Conservation (phyloP, 2,329 filamentous ascomycete species). For the Ophiostoma quercus region DNA sequence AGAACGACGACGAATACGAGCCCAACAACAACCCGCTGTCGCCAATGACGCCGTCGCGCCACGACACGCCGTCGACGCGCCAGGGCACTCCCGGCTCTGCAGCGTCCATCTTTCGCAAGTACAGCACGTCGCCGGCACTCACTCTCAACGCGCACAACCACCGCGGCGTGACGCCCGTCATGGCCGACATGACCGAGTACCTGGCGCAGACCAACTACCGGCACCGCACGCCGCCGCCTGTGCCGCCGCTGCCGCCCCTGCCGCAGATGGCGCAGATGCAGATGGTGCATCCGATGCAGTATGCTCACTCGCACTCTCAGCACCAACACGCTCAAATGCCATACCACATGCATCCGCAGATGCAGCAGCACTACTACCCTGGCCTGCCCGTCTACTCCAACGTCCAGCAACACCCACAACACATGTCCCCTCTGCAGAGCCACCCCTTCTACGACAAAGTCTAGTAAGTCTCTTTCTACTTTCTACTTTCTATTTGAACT, state of each 20-base stretch:
- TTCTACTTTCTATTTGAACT: background rate
- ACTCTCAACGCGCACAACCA: background rate
- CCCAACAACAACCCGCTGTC: conserved; percentile 3
- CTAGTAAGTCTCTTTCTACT: conserved; percentile 12
- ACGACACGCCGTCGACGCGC: conserved; percentile 3
- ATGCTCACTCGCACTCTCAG: background rate
- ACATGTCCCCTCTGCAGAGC: conserved; percentile 21
- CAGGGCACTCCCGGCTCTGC: conserved; percentile 1
- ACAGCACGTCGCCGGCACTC: background rate
- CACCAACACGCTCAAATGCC: background rate
- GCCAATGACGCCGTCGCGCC: conserved; percentile 6
- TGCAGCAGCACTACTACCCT: background rate
- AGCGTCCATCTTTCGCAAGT: background rate
- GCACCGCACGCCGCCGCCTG: conserved; percentile 17
- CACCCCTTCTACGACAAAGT: conserved; percentile 24
- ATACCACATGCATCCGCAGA: conserved; percentile 1
- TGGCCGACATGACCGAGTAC: conserved; percentile 17
- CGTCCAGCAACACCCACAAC: background rate
- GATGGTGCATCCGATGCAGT: conserved; percentile 14
- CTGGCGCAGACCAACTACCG: conserved; percentile 16
- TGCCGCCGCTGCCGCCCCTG: background rate
- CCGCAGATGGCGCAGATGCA: background rate
- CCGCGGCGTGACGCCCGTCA: background rate
- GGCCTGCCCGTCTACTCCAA: too few species aligned
- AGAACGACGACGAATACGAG: background rate